phyloP scores from a whole-genome alignment of 257 asterid genomes.

The Solanum rostratum region DNA sequence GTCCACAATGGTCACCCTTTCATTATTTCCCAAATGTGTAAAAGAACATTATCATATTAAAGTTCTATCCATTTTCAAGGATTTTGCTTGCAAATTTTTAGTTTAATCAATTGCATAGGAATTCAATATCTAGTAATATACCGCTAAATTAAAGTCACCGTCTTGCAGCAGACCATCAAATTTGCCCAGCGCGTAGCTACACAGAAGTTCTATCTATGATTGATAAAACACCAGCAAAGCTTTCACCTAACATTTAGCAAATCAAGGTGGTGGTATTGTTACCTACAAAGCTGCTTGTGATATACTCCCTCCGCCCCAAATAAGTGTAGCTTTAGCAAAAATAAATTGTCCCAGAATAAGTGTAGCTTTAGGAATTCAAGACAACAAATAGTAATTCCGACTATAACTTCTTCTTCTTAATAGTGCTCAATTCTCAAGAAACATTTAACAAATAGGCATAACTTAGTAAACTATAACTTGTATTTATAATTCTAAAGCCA shows the following conservation, averaged over 20 bases:
- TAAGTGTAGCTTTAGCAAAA: no score
- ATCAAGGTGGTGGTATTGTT: not conserved
- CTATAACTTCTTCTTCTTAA: not conserved
- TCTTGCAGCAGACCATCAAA: not conserved
- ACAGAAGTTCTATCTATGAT: not conserved
- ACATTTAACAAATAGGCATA: not conserved
- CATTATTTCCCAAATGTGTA: not conserved
- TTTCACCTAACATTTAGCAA: not conserved
- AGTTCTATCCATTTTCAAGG: not conserved
- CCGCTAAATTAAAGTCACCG: not conserved
- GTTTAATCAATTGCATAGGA: not conserved
- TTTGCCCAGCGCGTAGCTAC: not conserved
- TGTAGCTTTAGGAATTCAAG: not conserved
- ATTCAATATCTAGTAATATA: not conserved
- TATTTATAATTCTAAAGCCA: not conserved
- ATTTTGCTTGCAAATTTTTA: not conserved
- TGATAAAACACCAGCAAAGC: not conserved
- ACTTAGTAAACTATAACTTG: not conserved
- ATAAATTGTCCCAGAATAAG: not conserved
- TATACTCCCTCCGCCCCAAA: not conserved
- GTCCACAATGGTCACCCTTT: not conserved
- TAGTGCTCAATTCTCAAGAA: not conserved
- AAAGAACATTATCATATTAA: not conserved
- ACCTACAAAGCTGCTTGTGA: not conserved
- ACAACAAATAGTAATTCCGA: not conserved